Conservation (phyloP, 2,329 filamentous ascomycete genomes). For the Phoma sp. region DNA sequence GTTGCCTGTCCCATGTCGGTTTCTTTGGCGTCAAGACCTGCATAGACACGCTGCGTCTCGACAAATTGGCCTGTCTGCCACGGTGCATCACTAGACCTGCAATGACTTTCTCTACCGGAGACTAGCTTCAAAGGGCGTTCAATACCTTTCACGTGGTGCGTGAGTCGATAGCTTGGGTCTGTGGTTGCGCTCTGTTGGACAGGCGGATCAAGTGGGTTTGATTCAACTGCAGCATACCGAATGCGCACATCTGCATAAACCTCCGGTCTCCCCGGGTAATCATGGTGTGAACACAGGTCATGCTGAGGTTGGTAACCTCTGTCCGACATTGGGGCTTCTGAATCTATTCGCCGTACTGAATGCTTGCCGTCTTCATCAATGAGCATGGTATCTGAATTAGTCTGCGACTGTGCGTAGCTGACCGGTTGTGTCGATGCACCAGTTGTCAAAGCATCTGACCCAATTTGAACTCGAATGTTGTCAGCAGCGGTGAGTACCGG, state of each 20-base stretch:
- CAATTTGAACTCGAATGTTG: constrained; percentile 46
- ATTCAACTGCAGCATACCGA: not conserved
- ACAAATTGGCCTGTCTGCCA: constrained; percentile 18
- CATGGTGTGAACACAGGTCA: constrained; percentile 4
- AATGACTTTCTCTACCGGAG: constrained; percentile 21
- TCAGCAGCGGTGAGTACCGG: constrained; percentile 20
- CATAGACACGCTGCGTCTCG: constrained; percentile 21
- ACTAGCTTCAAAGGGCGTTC: constrained; percentile 29
- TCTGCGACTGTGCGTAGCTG: constrained; percentile 17
- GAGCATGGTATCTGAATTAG: constrained; percentile 46
- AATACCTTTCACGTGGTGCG: constrained; percentile 22
- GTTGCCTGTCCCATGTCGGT: not conserved
- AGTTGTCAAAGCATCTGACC: constrained; percentile 44
- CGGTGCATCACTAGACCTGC: constrained; percentile 7
- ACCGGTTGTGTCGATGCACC: constrained; percentile 23
- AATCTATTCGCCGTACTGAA: constrained; percentile 7
- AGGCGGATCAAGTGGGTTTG: not conserved
- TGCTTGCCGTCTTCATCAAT: constrained; percentile 39
- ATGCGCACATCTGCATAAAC: not conserved
- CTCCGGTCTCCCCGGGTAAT: not conserved
- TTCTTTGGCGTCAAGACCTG: constrained; percentile 4
- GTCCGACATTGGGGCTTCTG: not conserved
- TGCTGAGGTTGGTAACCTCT: constrained; percentile 8
- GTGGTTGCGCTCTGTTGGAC: constrained; percentile 10
- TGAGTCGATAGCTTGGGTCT: constrained; percentile 24